phyloP scores from a whole-genome alignment of 2,329 filamentous ascomycete genomes.

The Ascochyta viciae-villosae region DNA sequence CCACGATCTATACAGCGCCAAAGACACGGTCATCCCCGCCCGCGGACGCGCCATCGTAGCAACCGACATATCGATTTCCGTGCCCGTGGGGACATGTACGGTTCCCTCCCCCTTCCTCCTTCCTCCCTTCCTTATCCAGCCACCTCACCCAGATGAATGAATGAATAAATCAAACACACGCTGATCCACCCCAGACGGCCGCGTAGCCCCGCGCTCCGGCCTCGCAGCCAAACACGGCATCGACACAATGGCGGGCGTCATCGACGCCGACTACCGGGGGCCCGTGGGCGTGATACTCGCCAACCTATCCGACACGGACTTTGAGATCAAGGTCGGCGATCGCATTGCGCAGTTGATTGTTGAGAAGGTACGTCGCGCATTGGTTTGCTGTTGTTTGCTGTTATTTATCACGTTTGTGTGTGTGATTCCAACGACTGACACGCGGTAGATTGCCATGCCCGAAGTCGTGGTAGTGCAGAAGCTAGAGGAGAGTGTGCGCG shows the following conservation, averaged over 20 bases:
- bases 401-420: no score
- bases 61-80: constrained; percentile 89
- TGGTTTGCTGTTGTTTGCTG: no score
- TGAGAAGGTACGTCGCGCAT: constrained; percentile 66
- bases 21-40: constrained; percentile 76
- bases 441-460: constrained; percentile 78
- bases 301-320: constrained; percentile 86
- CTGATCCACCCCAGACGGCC: constrained; percentile 69
- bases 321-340: constrained; percentile 82
- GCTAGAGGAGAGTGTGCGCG: constrained; percentile 88
- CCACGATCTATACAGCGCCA: constrained; percentile 87
- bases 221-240: constrained; percentile 95
- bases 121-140: no score
- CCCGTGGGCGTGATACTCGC: constrained; percentile 94
- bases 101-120: constrained; percentile 13
- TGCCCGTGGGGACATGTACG: constrained; percentile 89
- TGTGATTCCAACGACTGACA: not conserved
- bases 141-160: no score
- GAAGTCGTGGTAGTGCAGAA: constrained; percentile 88
- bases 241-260: constrained; percentile 93
- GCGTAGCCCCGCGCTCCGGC: constrained; percentile 88
- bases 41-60: constrained; percentile 86
- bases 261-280: constrained; percentile 96
- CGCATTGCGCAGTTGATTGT: constrained; percentile 92
- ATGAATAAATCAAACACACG: not conserved